Conservation (phyloP, 257 asterid genomes). For the Nicotiana paniculata region DNA sequence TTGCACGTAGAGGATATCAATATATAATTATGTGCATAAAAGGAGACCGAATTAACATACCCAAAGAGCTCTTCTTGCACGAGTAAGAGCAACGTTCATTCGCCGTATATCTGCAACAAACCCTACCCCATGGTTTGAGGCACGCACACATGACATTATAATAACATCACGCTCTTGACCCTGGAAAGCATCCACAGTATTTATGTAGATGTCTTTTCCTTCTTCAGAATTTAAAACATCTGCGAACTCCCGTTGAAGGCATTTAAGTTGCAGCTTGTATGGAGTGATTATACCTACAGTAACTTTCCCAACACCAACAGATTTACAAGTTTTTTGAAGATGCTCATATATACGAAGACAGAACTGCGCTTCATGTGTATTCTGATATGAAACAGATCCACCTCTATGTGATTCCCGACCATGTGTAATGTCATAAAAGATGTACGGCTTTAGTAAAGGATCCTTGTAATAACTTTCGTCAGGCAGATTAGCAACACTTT, state of each 20-base stretch:
- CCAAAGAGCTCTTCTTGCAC: slow-evolving; percentile 99
- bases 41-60: slow-evolving; percentile 26
- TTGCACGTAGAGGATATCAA: neutral
- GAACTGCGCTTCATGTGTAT: slow-evolving; percentile 87
- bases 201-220: slow-evolving; percentile 90
- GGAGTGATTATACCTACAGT: slow-evolving; percentile 97
- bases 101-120: slow-evolving; percentile 98
- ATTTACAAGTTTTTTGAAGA: slow-evolving; percentile 64
- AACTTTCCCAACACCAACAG: slow-evolving; percentile 63
- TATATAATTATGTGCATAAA: neutral
- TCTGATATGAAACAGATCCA: slow-evolving; percentile 89
- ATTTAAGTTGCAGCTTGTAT: slow-evolving; percentile 90
- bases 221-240: slow-evolving; percentile 81
- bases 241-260: slow-evolving; percentile 94
- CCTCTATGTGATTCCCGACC: slow-evolving; percentile 99
- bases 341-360: slow-evolving; percentile 92
- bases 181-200: slow-evolving; percentile 98
- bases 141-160: slow-evolving; percentile 97
- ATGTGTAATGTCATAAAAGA: slow-evolving; percentile 73
- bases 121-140: slow-evolving; percentile 91
- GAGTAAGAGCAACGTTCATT: slow-evolving; percentile 96
- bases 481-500: slow-evolving; percentile 63
- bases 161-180: slow-evolving; percentile 99
- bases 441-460: slow-evolving; percentile 67
- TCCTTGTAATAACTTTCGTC: slow-evolving; percentile 86